Evolutionary conservation across 768 basidiomycete genomes (phyloP), one percentile per base, ranked within the genome.

Genomic region (Termitomyces sp.): DNA sequence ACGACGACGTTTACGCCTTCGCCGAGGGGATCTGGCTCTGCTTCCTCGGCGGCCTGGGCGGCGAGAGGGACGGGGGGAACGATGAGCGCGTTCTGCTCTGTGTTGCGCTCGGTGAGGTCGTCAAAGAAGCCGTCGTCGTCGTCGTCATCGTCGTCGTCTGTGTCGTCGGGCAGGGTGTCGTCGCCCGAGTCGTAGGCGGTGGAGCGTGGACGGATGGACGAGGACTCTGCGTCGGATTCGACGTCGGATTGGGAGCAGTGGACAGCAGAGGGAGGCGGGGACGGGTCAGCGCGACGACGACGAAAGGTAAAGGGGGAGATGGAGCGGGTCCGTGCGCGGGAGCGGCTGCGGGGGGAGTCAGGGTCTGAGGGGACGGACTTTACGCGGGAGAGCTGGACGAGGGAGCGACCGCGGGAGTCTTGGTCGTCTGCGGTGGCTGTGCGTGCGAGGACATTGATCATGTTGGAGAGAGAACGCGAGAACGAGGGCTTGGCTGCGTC

Each of bases 1-100:
- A 93, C 83, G 62, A 94, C 84, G 55, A 95, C 88, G 65, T 94
- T 95, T 20, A 93, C 89, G 57, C 93, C 95, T 72, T 97, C 95
- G 13, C 95, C 95, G 11, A 95, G 78, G 0, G 91, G 91, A 71
- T 95, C 94, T 0, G 87, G 83, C 56, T 87, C 85, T 4, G 72
- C 74, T 50, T 88, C 87, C 55, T 89, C 88, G 12, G 79, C 81
- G 2, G 78, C 74, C 34, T 62, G 61, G 8, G 61, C 63, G 4
- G 62, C 63, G 6, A 54, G 61, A 6, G 65, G 59, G 4, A 68
- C 68, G 39, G 73, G 76, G 0, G 69, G 54, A 6, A 47, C 68
- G 46, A 80, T 73, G 41, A 87, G 76, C 0, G 89, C 82, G 66
- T 95, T 95, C 63, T 80, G 85, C 70, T 93, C 90, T 1, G 95